A percentile compares a stretch with the other conserved stretches of the same genome.
These are phyloP conservation scores for Omphalotus olearius DNA, from an alignment of 1,284 basidiomycete genomes.

Conservation along the genomic window DNA sequence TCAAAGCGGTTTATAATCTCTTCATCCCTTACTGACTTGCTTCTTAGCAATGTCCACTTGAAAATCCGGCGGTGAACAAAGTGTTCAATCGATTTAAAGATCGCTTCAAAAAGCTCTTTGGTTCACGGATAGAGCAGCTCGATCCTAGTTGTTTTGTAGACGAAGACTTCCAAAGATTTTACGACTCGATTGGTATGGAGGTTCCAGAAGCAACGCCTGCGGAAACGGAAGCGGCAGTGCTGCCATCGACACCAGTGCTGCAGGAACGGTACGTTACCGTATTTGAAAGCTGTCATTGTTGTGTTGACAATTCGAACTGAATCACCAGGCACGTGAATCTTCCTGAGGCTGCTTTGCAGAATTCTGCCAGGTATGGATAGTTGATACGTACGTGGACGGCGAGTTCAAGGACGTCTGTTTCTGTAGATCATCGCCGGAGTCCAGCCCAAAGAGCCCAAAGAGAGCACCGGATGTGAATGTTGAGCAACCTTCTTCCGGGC, in stretches of 20 bases:
- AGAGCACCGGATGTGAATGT: neutral
- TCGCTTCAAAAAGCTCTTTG: constrained; percentile 54
- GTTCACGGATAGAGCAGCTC: constrained; percentile 51
- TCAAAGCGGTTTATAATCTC: neutral
- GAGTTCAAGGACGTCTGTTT: neutral
- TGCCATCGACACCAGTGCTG: constrained; percentile 17
- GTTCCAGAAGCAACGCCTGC: constrained; percentile 32
- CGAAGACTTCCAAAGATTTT: constrained; percentile 52
- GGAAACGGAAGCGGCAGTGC: constrained; percentile 28
- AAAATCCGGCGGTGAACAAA: constrained; percentile 68
- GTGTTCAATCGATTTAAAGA: constrained; percentile 66
- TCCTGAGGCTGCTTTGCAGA: neutral
- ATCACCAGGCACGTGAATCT: neutral
- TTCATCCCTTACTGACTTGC: neutral
- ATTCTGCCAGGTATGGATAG: neutral
- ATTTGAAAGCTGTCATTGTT: neutral
- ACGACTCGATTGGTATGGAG: constrained; percentile 56
- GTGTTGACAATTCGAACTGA: neutral
- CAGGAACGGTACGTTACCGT: constrained; percentile 1
- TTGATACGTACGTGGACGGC: neutral
- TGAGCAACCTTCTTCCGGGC: neutral
- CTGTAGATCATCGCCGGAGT: neutral
- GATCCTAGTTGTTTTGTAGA: constrained; percentile 52
- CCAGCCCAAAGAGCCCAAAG: neutral
- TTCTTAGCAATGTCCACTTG: constrained; percentile 64